These are phyloP conservation scores for Candida silvatica DNA, from an alignment of 805 yeast genomes.

Conservation along the genomic window DNA sequence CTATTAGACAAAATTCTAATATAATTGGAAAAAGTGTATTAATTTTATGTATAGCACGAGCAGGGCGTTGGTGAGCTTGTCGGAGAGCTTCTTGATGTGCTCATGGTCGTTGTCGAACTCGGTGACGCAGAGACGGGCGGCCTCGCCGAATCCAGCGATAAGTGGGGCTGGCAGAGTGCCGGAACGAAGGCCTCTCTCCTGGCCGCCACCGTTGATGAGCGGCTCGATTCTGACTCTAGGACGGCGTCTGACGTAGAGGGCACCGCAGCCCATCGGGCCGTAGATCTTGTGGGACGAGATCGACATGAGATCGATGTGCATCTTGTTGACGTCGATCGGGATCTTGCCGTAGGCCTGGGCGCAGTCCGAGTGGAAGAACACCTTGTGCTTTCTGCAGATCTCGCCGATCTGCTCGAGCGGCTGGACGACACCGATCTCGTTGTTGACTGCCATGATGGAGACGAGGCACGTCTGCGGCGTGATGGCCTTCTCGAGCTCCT, in stretches of 20 bases:
- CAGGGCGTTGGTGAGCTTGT: slow-evolving; percentile 62
- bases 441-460: slow-evolving; percentile 94
- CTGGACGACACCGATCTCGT: slow-evolving; percentile 96
- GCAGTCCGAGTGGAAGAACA: slow-evolving; percentile 95
- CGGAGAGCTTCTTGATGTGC: slow-evolving; percentile 65
- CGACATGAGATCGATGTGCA: slow-evolving; percentile 88
- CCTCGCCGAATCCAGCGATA: slow-evolving; percentile 95
- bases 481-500: slow-evolving; percentile 71
- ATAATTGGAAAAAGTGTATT: no score
- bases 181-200: slow-evolving; percentile 94
- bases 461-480: slow-evolving; percentile 88
- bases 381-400: slow-evolving; percentile 77
- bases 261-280: slow-evolving; percentile 98
- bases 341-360: slow-evolving; percentile 97
- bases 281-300: slow-evolving; percentile 94
- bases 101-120: slow-evolving; percentile 69
- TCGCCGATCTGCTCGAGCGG: slow-evolving; percentile 91
- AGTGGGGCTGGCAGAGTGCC: slow-evolving; percentile 98
- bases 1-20: no score
- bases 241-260: slow-evolving; percentile 90
- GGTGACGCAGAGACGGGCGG: slow-evolving; percentile 70
- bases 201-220: slow-evolving; percentile 95
- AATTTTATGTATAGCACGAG: no score
- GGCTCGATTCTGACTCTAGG: slow-evolving; percentile 98
- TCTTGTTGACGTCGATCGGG: slow-evolving; percentile 83